phyloP scores from a whole-genome alignment of 2,329 filamentous ascomycete genomes.

The Dothiorella sarmentorum region DNA sequence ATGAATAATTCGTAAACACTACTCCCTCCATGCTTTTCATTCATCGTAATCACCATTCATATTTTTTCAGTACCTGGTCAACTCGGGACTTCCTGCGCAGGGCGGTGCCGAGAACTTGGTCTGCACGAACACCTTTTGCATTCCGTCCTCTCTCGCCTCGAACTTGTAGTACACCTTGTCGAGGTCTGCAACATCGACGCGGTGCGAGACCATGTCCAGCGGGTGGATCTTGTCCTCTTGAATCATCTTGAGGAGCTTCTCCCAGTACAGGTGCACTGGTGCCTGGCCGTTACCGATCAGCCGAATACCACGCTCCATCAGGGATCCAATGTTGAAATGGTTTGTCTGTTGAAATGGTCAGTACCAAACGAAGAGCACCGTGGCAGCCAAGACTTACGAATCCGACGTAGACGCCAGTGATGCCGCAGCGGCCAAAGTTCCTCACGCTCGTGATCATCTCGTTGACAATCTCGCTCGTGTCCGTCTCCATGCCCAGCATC shows the following conservation, averaged over 20 bases:
- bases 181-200: conserved; percentile 54
- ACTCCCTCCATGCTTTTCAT: not conserved
- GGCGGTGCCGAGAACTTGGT: conserved; percentile 56
- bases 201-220: conserved; percentile 76
- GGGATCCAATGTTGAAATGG: conserved; percentile 76
- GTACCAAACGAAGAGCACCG: conserved; percentile 16
- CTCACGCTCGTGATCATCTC: conserved; percentile 74
- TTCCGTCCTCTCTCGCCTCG: conserved; percentile 67
- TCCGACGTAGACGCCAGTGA: conserved; percentile 69
- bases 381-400: conserved; percentile 43
- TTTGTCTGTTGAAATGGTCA: conserved; percentile 54
- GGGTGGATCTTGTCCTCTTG: conserved; percentile 68
- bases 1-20: not conserved
- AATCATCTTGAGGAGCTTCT: conserved; percentile 67
- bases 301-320: conserved; percentile 84
- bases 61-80: conserved; percentile 44
- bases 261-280: conserved; percentile 82
- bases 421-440: conserved; percentile 69
- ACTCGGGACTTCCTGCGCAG: conserved; percentile 46
- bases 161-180: conserved; percentile 57
- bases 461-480: conserved; percentile 77
- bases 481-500: conserved; percentile 69
- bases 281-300: conserved; percentile 68
- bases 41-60: not conserved
- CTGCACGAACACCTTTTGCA: conserved; percentile 77